phyloP scores from a whole-genome alignment of 2,329 filamentous ascomycete species.

The Aspergillus sergii region DNA sequence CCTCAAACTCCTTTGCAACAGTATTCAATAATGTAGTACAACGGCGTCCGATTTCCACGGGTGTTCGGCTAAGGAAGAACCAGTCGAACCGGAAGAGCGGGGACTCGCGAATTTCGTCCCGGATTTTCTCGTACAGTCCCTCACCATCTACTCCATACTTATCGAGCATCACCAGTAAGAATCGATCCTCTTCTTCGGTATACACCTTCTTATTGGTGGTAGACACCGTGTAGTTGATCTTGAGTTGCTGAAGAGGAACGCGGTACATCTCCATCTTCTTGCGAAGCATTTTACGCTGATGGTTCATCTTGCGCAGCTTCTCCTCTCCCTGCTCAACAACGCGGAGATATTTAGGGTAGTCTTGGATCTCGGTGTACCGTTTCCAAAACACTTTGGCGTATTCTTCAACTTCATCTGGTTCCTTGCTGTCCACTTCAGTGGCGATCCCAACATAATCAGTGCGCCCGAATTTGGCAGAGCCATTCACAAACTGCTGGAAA shows the following conservation, averaged over 20 bases:
- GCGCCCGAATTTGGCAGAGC: slow-evolving; percentile 88
- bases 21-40: slow-evolving; percentile 94
- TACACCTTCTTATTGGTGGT: slow-evolving; percentile 99
- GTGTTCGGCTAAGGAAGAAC: slow-evolving; percentile 96
- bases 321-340: slow-evolving; percentile 93
- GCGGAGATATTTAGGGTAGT: slow-evolving; percentile 85
- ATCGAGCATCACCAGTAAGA: slow-evolving; percentile 90
- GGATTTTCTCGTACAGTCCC: slow-evolving; percentile 85
- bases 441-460: slow-evolving; percentile 83
- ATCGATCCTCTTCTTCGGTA: slow-evolving; percentile 96
- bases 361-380: slow-evolving; percentile 84
- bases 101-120: slow-evolving; percentile 94
- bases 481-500: slow-evolving; percentile 97
- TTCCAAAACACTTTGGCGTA: slow-evolving; percentile 98
- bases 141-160: slow-evolving; percentile 91
- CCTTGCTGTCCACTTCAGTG: slow-evolving; percentile 89
- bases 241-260: slow-evolving; percentile 95
- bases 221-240: slow-evolving; percentile 98
- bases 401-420: slow-evolving; percentile 77
- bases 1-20: slow-evolving; percentile 92
- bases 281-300: slow-evolving; percentile 87
- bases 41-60: slow-evolving; percentile 85
- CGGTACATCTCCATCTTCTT: slow-evolving; percentile 97
- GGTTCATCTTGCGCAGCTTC: slow-evolving; percentile 81
- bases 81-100: slow-evolving; percentile 97